Conservation (phyloP, 768 basidiomycete species). For the Leccinum rimulosum region DNA sequence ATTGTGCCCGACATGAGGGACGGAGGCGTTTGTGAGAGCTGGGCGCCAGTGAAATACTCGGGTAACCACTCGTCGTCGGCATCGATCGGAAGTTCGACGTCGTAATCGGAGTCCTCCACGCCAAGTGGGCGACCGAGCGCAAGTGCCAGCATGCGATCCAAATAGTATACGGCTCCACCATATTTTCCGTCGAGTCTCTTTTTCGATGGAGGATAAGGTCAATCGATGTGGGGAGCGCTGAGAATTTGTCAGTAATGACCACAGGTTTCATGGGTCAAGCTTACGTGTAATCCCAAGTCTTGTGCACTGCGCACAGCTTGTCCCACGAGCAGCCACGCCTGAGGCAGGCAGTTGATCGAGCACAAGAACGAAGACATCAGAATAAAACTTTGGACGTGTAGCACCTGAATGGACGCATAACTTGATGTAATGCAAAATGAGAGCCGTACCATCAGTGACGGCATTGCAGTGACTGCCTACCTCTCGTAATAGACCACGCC, state of each 20-base stretch:
- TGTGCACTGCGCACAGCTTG: conserved; percentile 89
- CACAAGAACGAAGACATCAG: conserved; percentile 89
- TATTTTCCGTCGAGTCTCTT: conserved; percentile 85
- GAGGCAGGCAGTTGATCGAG: conserved; percentile 89
- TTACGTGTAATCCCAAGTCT: conserved; percentile 88
- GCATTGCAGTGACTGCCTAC: conserved; percentile 44
- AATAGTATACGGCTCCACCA: conserved; percentile 91
- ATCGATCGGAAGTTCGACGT: conserved; percentile 80
- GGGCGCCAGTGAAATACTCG: conserved; percentile 68
- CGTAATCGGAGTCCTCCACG: conserved; percentile 86
- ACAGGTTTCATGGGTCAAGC: conserved; percentile 27
- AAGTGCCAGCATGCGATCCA: conserved; percentile 91
- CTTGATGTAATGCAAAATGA: conserved; percentile 90
- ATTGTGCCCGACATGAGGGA: conserved; percentile 82
- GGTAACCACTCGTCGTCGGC: conserved; percentile 78
- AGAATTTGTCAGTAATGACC: conserved; percentile 16
- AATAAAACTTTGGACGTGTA: conserved; percentile 88
- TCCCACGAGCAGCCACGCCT: conserved; percentile 90
- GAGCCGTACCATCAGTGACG: conserved; percentile 38
- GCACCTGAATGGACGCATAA: conserved; percentile 77
- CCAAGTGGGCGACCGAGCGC: conserved; percentile 87
- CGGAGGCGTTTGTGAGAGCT: conserved; percentile 51
- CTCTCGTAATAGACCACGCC: conserved; percentile 90
- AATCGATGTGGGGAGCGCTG: conserved; percentile 84
- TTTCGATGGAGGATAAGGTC: conserved; percentile 68